Evolutionary conservation across 208 protist genomes (phyloP).

Genomic region (Endotrypanum monterogeii): DNA sequence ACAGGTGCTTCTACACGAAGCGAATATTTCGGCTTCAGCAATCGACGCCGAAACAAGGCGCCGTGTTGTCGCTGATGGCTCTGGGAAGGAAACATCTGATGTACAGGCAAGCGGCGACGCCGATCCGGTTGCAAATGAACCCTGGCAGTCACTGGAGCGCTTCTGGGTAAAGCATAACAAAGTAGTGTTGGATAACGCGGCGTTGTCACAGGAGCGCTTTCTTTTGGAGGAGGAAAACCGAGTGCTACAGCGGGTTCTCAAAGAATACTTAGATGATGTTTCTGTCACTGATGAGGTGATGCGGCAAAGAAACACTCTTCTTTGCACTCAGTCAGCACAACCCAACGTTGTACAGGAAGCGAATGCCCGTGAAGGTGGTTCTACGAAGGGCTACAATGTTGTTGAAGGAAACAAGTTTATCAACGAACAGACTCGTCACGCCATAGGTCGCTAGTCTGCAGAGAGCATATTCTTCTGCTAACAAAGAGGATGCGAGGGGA

Average conservation of each 20-base stretch:
- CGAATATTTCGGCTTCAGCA: constrained; percentile 60
- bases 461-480: neutral
- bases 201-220: constrained; percentile 89
- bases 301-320: constrained; percentile 58
- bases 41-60: constrained; percentile 78
- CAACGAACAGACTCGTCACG: constrained; percentile 57
- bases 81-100: constrained; percentile 32
- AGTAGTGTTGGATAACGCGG: constrained; percentile 94
- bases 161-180: constrained; percentile 97
- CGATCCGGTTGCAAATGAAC: constrained; percentile 36
- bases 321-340: constrained; percentile 35
- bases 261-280: constrained; percentile 96
- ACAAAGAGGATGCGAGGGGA: neutral
- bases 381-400: constrained; percentile 47
- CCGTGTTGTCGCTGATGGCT: constrained; percentile 42
- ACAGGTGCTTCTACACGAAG: constrained; percentile 91
- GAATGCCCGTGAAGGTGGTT: constrained; percentile 9
- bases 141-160: constrained; percentile 92
- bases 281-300: constrained; percentile 94
- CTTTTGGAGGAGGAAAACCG: constrained; percentile 91
- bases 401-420: constrained; percentile 87
- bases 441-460: constrained; percentile 29
- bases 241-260: constrained; percentile 88
- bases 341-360: constrained; percentile 76
- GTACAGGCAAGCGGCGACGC: constrained; percentile 12